Evolutionary conservation across 2,329 filamentous ascomycete species (phyloP).

Genomic region (Whalleya microplaca): DNA sequence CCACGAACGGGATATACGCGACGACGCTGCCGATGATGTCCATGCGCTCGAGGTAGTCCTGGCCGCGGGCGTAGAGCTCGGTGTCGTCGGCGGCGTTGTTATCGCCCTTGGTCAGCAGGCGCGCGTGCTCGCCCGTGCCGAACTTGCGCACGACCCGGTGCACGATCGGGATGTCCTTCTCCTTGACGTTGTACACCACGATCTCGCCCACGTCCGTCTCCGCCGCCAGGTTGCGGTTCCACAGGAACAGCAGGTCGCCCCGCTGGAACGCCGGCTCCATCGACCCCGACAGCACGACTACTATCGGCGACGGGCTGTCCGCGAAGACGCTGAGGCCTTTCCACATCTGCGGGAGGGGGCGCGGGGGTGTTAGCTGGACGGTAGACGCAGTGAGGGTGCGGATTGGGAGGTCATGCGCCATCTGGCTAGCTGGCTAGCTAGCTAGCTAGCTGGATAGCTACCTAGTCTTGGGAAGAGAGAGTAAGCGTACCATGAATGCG

Average conservation of each 20-base stretch:
- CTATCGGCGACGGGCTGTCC: slow-evolving; percentile 77
- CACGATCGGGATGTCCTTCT: slow-evolving; percentile 97
- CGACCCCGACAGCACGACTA: slow-evolving; percentile 81
- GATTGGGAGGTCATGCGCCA: background rate
- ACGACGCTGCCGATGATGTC: slow-evolving; percentile 94
- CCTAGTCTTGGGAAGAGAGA: background rate
- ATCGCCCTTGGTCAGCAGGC: slow-evolving; percentile 94
- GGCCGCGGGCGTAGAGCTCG: slow-evolving; percentile 80
- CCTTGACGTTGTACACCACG: slow-evolving; percentile 78
- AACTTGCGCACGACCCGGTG: slow-evolving; percentile 85
- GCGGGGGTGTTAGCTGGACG: slow-evolving; percentile 20
- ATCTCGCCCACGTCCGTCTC: slow-evolving; percentile 61
- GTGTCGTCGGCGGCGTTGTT: slow-evolving; percentile 95
- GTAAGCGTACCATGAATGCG: slow-evolving; percentile 75
- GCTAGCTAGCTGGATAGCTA: background rate
- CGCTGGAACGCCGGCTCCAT: slow-evolving; percentile 86
- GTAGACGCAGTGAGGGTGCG: background rate
- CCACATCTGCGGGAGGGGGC: slow-evolving; percentile 62
- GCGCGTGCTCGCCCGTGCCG: slow-evolving; percentile 61
- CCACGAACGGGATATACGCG: slow-evolving; percentile 91
- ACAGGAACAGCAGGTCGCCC: slow-evolving; percentile 75
- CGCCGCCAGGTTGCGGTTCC: slow-evolving; percentile 68
- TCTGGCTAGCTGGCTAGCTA: background rate
- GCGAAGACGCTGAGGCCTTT: slow-evolving; percentile 82
- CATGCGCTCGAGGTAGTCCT: slow-evolving; percentile 83